A percentile compares a stretch with the other conserved stretches of the same genome.
Evolutionary conservation across 1,284 basidiomycete genomes (phyloP).

Genomic region (Puccinia sorghi): DNA sequence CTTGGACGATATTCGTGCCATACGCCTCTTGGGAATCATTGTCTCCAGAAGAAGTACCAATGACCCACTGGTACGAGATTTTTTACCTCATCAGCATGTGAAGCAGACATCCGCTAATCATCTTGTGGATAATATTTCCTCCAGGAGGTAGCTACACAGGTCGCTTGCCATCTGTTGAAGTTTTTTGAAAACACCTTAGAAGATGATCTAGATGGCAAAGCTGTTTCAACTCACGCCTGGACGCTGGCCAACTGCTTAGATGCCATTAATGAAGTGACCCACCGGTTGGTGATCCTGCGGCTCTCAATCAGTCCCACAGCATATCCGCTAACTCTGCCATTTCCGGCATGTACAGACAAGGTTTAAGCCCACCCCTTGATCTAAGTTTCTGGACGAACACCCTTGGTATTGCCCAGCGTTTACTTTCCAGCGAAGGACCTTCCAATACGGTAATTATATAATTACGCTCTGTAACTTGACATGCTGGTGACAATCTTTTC

Average conservation of each 20-base stretch:
- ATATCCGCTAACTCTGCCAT: background rate
- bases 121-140: background rate
- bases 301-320: too few species aligned
- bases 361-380: constrained; percentile 5
- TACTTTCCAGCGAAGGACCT: background rate
- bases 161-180: background rate
- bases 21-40: constrained; percentile 43
- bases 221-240: constrained; percentile 39
- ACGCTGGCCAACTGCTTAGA: constrained; percentile 43
- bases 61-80: constrained; percentile 26
- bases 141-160: constrained; percentile 5
- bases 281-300: constrained; percentile 7
- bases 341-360: background rate
- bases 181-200: background rate
- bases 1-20: constrained; percentile 31
- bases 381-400: background rate
- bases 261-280: background rate
- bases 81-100: background rate
- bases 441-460: constrained; percentile 16
- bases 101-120: background rate
- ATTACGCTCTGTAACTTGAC: background rate
- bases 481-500: background rate
- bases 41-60: constrained; percentile 30
- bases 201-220: constrained; percentile 4
- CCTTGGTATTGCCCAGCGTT: background rate